Percentiles rank a stretch among this genome's conserved stretches.
Conservation (phyloP, 169 alveolate genomes). For the Plasmodium inui region DNA sequence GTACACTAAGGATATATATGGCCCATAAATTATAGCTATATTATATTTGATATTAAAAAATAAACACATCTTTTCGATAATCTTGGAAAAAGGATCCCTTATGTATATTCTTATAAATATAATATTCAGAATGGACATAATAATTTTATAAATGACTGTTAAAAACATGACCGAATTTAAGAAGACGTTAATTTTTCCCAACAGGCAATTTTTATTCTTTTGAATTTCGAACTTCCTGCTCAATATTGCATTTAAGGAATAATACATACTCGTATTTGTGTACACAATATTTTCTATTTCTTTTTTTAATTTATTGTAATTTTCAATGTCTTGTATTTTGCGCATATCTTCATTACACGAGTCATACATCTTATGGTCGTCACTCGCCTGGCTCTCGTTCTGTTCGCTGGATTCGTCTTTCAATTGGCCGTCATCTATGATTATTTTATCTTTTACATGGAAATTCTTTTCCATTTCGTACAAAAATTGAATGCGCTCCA, state of each 20-base stretch:
- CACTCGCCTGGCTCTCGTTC: background rate
- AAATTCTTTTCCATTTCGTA: conserved; percentile 18
- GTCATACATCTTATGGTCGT: background rate
- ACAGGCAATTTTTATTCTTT: conserved; percentile 49
- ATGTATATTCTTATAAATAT: conserved; percentile 61
- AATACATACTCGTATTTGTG: conserved; percentile 73
- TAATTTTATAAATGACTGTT: conserved; percentile 59
- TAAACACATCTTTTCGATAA: conserved; percentile 54
- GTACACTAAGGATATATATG: conserved; percentile 60
- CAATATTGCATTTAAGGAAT: conserved; percentile 53
- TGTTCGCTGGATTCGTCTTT: background rate
- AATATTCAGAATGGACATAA: conserved; percentile 45
- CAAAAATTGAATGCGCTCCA: background rate
- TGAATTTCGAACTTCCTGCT: conserved; percentile 70
- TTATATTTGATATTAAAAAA: conserved; percentile 66
- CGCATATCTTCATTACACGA: background rate
- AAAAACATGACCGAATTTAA: conserved; percentile 71
- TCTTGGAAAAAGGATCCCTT: conserved; percentile 70
- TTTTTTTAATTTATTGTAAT: conserved; percentile 57
- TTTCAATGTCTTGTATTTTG: conserved; percentile 25
- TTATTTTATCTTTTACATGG: background rate
- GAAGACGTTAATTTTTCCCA: conserved; percentile 40
- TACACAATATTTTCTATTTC: conserved; percentile 69
- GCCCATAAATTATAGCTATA: conserved; percentile 65
- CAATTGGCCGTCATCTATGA: background rate